phyloP scores from a whole-genome alignment of 116 monocot genomes.

The Posidonia oceanica region DNA sequence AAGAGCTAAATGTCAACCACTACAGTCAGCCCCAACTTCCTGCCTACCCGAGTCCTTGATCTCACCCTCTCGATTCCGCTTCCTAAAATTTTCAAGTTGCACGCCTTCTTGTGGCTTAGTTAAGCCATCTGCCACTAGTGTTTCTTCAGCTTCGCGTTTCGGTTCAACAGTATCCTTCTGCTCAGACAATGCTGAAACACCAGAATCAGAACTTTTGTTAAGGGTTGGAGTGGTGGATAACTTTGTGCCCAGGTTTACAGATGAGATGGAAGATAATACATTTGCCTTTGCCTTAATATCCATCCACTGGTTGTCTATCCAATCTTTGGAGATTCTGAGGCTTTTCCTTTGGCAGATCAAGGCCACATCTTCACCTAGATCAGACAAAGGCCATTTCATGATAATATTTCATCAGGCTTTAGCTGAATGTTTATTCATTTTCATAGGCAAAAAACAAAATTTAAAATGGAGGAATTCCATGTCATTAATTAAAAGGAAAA shows the following conservation, averaged over 20 bases:
- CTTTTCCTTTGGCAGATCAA: conserved; percentile 34
- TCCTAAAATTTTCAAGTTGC: neutral
- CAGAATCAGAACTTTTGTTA: conserved; percentile 41
- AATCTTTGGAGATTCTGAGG: conserved; percentile 70
- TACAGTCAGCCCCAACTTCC: too few species aligned
- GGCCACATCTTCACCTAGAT: conserved; percentile 65
- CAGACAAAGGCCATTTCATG: neutral
- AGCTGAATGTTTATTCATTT: neutral
- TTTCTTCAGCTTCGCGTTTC: conserved; percentile 12
- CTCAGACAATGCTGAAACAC: conserved; percentile 52
- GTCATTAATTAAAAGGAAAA: too few species aligned
- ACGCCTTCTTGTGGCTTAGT: neutral
- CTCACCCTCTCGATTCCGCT: neutral
- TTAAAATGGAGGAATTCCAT: too few species aligned
- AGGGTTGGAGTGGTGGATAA: conserved; percentile 14
- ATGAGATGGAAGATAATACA: conserved; percentile 34
- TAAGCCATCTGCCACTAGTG: neutral
- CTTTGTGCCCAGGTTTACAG: conserved; percentile 24
- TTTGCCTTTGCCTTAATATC: conserved; percentile 52
- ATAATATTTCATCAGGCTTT: neutral
- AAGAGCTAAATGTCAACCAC: too few species aligned
- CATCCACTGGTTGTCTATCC: conserved; percentile 68
- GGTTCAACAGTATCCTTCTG: conserved; percentile 11
- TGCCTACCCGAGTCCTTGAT: neutral
- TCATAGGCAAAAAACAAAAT: too few species aligned